Percentiles rank a stretch among this genome's conserved stretches.
These are phyloP conservation scores for Verticillium albo-atrum DNA, from an alignment of 2,329 filamentous ascomycete genomes.

Conservation along the genomic window DNA sequence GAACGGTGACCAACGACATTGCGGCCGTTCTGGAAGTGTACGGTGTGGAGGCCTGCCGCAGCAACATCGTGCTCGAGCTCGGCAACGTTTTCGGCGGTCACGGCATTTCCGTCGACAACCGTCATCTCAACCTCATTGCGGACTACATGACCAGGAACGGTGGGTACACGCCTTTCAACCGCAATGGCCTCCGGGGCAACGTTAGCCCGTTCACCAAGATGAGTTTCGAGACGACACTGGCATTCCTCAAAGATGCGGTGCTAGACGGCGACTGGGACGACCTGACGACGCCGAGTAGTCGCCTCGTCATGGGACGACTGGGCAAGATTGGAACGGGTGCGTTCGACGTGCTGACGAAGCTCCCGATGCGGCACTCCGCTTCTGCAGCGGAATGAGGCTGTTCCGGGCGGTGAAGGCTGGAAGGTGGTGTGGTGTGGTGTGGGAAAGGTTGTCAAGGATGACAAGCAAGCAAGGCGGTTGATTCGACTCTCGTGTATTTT, in stretches of 20 bases:
- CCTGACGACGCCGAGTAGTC: conserved; percentile 75
- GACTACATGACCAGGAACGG: conserved; percentile 97
- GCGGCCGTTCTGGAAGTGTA: conserved; percentile 79
- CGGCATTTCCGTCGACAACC: conserved; percentile 85
- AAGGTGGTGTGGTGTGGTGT: too few relatives aligned
- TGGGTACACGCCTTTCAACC: conserved; percentile 85
- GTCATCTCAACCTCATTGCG: conserved; percentile 91
- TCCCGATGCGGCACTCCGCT: conserved; percentile 45
- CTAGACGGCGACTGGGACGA: conserved; percentile 89
- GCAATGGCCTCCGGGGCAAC: conserved; percentile 79
- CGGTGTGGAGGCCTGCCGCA: conserved; percentile 88
- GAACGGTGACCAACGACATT: conserved; percentile 89
- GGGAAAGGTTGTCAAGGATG: neutral
- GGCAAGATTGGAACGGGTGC: conserved; percentile 83
- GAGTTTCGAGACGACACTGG: conserved; percentile 97
- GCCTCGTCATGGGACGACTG: conserved; percentile 82
- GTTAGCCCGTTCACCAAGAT: conserved; percentile 96
- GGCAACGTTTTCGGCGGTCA: conserved; percentile 81
- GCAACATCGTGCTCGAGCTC: conserved; percentile 82
- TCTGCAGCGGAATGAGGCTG: conserved; percentile 6
- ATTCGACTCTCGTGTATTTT: neutral
- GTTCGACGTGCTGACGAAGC: conserved; percentile 76
- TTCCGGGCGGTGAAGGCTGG: neutral
- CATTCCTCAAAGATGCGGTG: conserved; percentile 89
- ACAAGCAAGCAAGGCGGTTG: neutral